phyloP scores from a whole-genome alignment of 805 yeast genomes.

The Cyberlindnera petersonii region DNA sequence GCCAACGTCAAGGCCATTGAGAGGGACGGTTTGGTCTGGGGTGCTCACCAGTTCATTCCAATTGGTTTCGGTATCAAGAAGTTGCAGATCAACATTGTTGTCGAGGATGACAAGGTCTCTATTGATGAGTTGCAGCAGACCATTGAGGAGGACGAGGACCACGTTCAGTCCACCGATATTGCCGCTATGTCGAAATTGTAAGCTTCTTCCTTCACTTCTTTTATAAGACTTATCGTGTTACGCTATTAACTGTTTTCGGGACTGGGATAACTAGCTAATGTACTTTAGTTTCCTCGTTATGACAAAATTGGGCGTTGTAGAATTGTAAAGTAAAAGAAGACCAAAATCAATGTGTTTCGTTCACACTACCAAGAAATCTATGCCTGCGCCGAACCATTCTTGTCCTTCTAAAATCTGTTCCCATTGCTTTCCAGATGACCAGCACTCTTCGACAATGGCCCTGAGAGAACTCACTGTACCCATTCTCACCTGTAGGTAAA shows the following conservation, averaged over 20 bases:
- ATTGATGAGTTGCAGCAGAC: constrained; percentile 78
- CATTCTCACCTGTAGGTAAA: constrained; percentile 49
- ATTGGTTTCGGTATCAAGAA: constrained; percentile 99
- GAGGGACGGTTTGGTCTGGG: constrained; percentile 95
- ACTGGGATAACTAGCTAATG: constrained; percentile 16
- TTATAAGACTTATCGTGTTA: constrained; percentile 8
- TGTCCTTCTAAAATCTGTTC: constrained; percentile 41
- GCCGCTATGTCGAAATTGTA: constrained; percentile 98
- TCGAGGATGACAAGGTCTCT: constrained; percentile 96
- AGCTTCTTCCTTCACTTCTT: constrained; percentile 28
- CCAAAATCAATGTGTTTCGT: neutral
- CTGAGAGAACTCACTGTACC: constrained; percentile 46
- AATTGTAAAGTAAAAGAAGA: too few species aligned
- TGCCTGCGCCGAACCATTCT: constrained; percentile 48
- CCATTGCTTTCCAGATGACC: constrained; percentile 41
- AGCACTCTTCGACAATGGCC: constrained; percentile 40
- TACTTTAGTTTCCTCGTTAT: constrained; percentile 14
- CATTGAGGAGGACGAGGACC: constrained; percentile 92
- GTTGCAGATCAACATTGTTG: constrained; percentile 96
- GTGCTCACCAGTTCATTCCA: constrained; percentile 94
- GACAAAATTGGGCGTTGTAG: too few species aligned
- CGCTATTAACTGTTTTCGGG: constrained; percentile 1
- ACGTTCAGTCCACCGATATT: constrained; percentile 97
- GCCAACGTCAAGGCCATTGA: constrained; percentile 82
- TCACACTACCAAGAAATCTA: constrained; percentile 40